Conservation (phyloP, 75 land plant species). For the Chamaecyparis obtusa region DNA sequence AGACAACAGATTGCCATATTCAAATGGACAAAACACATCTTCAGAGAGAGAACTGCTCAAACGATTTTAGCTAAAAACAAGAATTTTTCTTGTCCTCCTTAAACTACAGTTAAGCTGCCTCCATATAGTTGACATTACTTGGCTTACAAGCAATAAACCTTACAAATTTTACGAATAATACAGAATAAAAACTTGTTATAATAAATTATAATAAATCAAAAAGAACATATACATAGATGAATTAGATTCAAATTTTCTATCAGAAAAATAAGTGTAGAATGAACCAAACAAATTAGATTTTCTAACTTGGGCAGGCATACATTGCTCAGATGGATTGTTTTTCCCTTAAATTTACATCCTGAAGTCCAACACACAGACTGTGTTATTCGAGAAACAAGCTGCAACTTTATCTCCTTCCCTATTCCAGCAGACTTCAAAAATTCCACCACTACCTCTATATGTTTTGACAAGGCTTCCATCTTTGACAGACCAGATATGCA, state of each 20-base stretch:
- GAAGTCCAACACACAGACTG: constrained; percentile 86
- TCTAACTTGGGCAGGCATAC: not conserved
- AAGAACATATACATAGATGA: not conserved
- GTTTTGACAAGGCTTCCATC: constrained; percentile 88
- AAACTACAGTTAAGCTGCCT: not conserved
- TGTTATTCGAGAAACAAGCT: constrained; percentile 85
- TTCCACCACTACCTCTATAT: constrained; percentile 87
- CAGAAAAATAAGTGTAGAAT: not conserved
- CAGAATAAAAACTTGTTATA: not conserved
- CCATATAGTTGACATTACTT: not conserved
- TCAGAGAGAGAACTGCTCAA: not conserved
- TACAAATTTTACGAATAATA: not conserved
- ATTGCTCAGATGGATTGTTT: not conserved
- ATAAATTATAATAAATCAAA: not conserved
- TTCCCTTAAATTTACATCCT: constrained; percentile 47
- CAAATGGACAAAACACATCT: not conserved
- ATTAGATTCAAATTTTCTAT: not conserved
- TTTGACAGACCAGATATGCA: constrained; percentile 92
- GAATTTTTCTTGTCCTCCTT: not conserved
- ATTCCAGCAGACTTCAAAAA: constrained; percentile 98
- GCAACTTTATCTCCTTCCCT: constrained; percentile 96
- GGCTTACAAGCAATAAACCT: constrained; percentile 1
- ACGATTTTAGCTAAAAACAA: not conserved
- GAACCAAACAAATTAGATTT: not conserved
- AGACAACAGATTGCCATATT: not conserved